Conservation (phyloP, 345 rosid species). For the Acer campestre region DNA sequence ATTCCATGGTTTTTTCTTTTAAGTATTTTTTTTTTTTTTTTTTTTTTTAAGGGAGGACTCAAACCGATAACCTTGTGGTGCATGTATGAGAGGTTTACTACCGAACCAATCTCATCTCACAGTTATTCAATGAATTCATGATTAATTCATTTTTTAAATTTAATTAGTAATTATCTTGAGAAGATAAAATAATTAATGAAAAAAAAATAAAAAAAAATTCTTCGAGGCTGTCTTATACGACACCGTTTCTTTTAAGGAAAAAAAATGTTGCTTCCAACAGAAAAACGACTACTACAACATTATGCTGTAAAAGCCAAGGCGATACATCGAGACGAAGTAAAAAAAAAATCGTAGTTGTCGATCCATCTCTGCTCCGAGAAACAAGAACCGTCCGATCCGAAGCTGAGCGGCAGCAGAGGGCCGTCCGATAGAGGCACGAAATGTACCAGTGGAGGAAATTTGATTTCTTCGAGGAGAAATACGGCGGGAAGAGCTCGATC, state of each 20-base stretch:
- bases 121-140: too few relatives aligned
- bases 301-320: too few relatives aligned
- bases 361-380: background rate
- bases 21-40: too few relatives aligned
- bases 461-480: conserved; percentile 98
- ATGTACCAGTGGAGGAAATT: conserved; percentile 99
- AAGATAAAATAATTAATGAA: too few relatives aligned
- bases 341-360: background rate
- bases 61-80: too few relatives aligned
- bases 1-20: too few relatives aligned
- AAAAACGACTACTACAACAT: background rate
- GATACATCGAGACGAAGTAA: background rate
- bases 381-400: background rate
- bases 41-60: too few relatives aligned
- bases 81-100: accelerated
- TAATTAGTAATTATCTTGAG: too few relatives aligned
- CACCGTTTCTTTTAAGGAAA: background rate
- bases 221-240: background rate
- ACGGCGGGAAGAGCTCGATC: conserved; percentile 68
- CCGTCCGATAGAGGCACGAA: background rate
- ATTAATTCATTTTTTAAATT: too few relatives aligned
- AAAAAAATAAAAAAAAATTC: too few relatives aligned
- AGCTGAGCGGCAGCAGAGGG: background rate
- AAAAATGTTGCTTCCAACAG: background rate
- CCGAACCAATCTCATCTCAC: too few relatives aligned